Evolutionary conservation across 116 monocot species (phyloP), one percentile per base, ranked within the genome.

Genomic region (Phalaenopsis hybrid): DNA sequence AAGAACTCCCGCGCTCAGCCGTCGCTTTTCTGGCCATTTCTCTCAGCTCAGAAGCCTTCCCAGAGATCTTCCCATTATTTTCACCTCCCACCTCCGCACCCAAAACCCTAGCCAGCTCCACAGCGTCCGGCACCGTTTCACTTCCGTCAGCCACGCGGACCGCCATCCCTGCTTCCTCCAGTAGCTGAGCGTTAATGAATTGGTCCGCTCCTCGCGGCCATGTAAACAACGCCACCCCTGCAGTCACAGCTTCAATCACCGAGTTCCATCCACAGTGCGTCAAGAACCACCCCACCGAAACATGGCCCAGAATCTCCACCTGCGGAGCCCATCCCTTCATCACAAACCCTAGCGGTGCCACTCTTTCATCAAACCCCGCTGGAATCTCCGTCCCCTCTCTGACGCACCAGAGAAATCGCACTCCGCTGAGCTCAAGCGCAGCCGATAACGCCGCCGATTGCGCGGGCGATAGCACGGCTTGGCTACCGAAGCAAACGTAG

Each of bases 211-310:
- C 52, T 74, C 83, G 82, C 46, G 89, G 87, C 89, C 89, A 89
- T 8, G 87, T 79, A 80, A 89, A 81, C 65, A 87, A 49, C 28
- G 79, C 80, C 49, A 85, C 86, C 15, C 89, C 86, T 5, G 89
- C 89, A 8, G 80, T n/a, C 23, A 83, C 55, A 67, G 81, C 90
- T 69, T 90, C 87, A 43, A 85, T 43, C 74, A 87, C 79, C 78
- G 85, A 90, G 83, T 87, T 87, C 90, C 90, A 87, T 58, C 90
- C 87, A 76, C 89, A 89, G 87, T 89, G 89, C 17, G 89, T 85
- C 84, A 89, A 7, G 74, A 87, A 87, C 78, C 80, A 78, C 50
- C 87, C 89, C 25, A 89, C 83, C 57, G 87, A 78, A 80, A 18
- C 18, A 44, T 87, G 85, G 16, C 80, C 44, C 69, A 86, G 84